Percentiles rank a stretch among this genome's conserved stretches.
Evolutionary conservation across 345 rosid species (phyloP).

Genomic region (Brassica juncea): DNA sequence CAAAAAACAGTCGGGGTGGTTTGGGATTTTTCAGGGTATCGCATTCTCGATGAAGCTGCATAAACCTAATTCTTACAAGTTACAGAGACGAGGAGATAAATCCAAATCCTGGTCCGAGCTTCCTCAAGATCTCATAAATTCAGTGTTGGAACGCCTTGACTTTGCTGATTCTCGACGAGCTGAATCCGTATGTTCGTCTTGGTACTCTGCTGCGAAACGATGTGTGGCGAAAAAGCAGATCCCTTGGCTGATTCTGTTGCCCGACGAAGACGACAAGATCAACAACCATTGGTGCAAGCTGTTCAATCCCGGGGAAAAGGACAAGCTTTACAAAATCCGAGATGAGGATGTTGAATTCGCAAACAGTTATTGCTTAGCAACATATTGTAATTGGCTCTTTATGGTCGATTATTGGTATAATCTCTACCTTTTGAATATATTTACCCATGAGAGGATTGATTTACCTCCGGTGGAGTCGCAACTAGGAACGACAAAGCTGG

Average conservation of each 20-base stretch:
- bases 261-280: not conserved
- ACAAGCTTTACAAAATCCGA: not conserved
- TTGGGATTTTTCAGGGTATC: not conserved
- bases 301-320: constrained; percentile 4
- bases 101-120: not conserved
- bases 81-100: not conserved
- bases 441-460: not conserved
- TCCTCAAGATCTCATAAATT: not conserved
- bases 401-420: not conserved
- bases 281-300: not conserved
- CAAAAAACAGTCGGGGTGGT: not conserved
- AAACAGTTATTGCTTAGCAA: not conserved
- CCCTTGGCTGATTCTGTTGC: constrained; percentile 7
- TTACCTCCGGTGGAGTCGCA: not conserved
- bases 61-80: not conserved
- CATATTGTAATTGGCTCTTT: not conserved
- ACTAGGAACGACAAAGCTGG: not conserved
- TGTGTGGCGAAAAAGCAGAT: not conserved
- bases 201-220: not conserved
- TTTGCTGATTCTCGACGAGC: not conserved
- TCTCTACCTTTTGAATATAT: not conserved
- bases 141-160: not conserved
- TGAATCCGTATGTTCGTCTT: not conserved
- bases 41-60: not conserved
- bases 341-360: not conserved